Evolutionary conservation across 306 rosid species (phyloP).

Genomic region (Clitoria ternatea): DNA sequence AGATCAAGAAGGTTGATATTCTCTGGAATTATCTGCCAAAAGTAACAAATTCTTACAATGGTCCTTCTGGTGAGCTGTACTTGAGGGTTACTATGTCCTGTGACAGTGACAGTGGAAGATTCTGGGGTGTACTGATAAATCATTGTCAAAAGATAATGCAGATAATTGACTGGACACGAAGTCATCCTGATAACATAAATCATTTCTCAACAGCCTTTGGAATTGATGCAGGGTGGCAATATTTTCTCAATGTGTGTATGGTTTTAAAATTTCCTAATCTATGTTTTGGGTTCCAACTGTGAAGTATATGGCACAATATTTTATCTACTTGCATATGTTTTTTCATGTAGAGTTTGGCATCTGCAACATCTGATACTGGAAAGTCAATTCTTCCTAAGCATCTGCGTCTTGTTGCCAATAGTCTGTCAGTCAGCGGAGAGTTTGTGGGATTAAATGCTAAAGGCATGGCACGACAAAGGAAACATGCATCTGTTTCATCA

Average conservation of each 20-base stretch:
- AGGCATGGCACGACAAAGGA: constrained; percentile 67
- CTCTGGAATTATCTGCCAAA: constrained; percentile 63
- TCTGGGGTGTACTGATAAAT: constrained; percentile 64
- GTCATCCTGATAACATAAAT: constrained; percentile 82
- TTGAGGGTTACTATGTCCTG: constrained; percentile 65
- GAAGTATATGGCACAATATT: constrained; percentile 14
- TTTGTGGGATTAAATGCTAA: constrained; percentile 87
- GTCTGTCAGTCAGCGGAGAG: constrained; percentile 75
- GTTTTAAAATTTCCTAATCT: not conserved
- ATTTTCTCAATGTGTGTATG: constrained; percentile 59
- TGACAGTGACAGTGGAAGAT: constrained; percentile 32
- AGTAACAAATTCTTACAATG: constrained; percentile 32
- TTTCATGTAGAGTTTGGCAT: constrained; percentile 60
- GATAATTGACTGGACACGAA: constrained; percentile 87
- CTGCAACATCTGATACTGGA: constrained; percentile 72
- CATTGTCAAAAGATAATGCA: constrained; percentile 63
- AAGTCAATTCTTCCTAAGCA: constrained; percentile 76
- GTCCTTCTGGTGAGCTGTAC: constrained; percentile 78
- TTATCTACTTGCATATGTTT: constrained; percentile 23
- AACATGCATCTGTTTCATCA: constrained; percentile 58
- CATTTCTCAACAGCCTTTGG: constrained; percentile 66
- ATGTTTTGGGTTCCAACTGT: constrained; percentile 1
- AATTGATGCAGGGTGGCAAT: constrained; percentile 75
- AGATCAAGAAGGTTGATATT: constrained; percentile 73
- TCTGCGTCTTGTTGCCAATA: constrained; percentile 65